These are phyloP conservation scores for Smithsoniella earleae DNA, from an alignment of 163 green algal genomes.

Conservation along the genomic window DNA sequence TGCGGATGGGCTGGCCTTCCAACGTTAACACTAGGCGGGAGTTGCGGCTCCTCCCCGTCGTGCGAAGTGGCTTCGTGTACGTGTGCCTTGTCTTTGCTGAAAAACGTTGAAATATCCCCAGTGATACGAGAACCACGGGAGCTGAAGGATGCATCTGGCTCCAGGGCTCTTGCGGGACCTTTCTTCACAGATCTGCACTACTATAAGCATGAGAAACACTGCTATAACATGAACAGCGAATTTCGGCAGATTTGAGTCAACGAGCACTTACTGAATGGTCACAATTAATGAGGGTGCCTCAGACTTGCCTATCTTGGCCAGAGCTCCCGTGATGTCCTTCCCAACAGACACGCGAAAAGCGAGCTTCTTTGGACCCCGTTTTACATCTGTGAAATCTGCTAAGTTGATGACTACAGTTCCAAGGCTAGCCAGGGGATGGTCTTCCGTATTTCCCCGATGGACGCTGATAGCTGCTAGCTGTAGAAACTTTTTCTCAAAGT, in stretches of 20 bases:
- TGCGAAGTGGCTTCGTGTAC: no score
- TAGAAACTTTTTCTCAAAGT: conserved; percentile 26
- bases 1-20: no score
- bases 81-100: conserved; percentile 3
- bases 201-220: no score
- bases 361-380: conserved; percentile 26
- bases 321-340: background rate
- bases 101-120: conserved; percentile 7
- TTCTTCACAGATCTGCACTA: background rate
- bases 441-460: background rate
- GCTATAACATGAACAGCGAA: no score
- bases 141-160: conserved; percentile 9
- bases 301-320: conserved; percentile 11
- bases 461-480: conserved; percentile 28
- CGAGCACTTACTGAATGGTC: no score
- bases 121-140: conserved; percentile 26
- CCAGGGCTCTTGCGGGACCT: background rate
- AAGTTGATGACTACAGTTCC: conserved; percentile 28
- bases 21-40: no score
- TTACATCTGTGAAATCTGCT: conserved; percentile 15
- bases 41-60: no score
- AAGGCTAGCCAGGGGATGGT: background rate
- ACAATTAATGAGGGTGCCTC: conserved; percentile 22
- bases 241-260: no score
- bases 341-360: conserved; percentile 18